Evolutionary conservation across 75 land plant species (phyloP).

Genomic region (Gnetum montanum): DNA sequence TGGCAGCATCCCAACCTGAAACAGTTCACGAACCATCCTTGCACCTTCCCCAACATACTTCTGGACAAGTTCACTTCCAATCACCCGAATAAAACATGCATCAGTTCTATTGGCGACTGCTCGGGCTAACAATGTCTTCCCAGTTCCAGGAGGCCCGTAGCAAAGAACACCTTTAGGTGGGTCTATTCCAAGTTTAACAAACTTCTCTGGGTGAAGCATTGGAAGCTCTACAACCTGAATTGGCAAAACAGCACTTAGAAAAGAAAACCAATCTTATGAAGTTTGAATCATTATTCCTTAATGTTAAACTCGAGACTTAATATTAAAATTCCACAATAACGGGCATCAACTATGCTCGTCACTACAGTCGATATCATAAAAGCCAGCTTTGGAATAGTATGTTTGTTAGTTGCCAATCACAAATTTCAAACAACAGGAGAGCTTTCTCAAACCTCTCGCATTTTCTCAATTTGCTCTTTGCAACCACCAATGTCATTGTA

Average conservation of each 20-base stretch:
- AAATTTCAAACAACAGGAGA: no score
- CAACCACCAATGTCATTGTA: conserved; percentile 99
- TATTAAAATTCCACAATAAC: no score
- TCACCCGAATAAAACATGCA: conserved; percentile 98
- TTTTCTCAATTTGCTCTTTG: conserved; percentile 96
- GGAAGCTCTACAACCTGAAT: conserved; percentile 89
- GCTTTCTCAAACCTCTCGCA: conserved; percentile 66
- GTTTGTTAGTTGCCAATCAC: no score
- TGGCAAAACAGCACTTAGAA: background rate
- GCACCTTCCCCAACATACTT: conserved; percentile 99
- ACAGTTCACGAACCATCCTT: conserved; percentile 96
- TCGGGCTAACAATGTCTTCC: conserved; percentile 92
- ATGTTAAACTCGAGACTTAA: no score
- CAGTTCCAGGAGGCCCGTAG: conserved; percentile 99
- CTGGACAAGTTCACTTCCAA: conserved; percentile 99
- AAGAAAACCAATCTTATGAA: no score
- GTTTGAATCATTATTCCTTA: no score
- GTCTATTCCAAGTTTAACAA: conserved; percentile 97
- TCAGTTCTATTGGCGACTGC: conserved; percentile 99
- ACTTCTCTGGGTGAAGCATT: conserved; percentile 99
- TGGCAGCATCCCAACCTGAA: conserved; percentile 47
- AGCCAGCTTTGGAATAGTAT: background rate
- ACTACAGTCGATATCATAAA: no score
- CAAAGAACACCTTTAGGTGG: conserved; percentile 98
- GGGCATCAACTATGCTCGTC: no score